Evolutionary conservation across 2,329 filamentous ascomycete genomes (phyloP).

Genomic region (Cercospora sp.): DNA sequence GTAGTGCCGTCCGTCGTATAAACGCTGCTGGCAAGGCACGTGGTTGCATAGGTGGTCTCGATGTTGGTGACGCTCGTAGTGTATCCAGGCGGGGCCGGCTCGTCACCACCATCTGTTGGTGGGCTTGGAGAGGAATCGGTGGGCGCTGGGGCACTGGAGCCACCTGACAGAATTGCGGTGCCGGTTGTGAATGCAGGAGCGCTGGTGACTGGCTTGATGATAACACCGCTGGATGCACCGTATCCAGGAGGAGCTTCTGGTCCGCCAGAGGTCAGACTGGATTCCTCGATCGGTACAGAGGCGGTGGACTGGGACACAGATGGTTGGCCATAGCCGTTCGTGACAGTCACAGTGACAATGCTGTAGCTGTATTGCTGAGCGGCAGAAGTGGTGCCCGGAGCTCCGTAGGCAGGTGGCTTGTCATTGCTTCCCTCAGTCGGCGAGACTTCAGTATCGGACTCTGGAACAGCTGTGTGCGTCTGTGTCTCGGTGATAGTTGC

Average conservation of each 20-base stretch:
- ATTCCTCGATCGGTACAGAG: conserved; percentile 14
- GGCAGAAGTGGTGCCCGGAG: conserved; percentile 1
- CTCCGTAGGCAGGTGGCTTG: conserved; percentile 19
- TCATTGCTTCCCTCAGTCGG: conserved; percentile 18
- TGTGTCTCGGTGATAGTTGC: conserved; percentile 18
- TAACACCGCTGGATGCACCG: conserved; percentile 1
- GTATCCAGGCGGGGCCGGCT: conserved; percentile 9
- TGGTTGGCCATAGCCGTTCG: conserved; percentile 15
- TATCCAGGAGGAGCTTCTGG: conserved; percentile 11
- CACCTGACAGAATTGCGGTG: conserved; percentile 8
- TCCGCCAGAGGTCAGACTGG: conserved; percentile 4
- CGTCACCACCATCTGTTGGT: background rate
- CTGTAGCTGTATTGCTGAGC: conserved; percentile 19
- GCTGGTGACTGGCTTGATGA: conserved; percentile 17
- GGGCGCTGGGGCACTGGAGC: conserved; percentile 12
- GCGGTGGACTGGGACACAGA: conserved; percentile 19
- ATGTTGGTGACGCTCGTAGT: conserved; percentile 18
- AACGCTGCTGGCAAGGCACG: conserved; percentile 19
- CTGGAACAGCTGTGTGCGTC: conserved; percentile 13
- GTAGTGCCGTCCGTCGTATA: conserved; percentile 24
- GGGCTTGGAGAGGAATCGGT: conserved; percentile 9
- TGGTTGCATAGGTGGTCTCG: conserved; percentile 23
- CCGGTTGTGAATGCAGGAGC: conserved; percentile 14
- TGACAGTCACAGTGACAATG: conserved; percentile 22
- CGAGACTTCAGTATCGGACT: conserved; percentile 19